A percentile compares a stretch with the other conserved stretches of the same genome.
Conservation (phyloP, 2,329 filamentous ascomycete species). For the Metarhizium brunneum region DNA sequence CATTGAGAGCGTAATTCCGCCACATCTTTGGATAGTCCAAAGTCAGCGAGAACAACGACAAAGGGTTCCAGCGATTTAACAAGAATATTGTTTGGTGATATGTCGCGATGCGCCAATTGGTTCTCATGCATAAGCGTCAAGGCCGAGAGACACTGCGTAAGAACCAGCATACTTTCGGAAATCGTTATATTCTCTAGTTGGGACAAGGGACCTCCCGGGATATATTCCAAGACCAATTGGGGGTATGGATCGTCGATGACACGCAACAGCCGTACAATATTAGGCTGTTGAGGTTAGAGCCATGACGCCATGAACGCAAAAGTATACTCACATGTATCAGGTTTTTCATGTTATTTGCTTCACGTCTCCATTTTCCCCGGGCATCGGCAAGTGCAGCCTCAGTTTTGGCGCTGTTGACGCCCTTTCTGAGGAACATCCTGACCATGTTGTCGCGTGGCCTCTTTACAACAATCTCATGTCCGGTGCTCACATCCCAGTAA, state of each 20-base stretch:
- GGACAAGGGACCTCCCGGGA: too few species aligned
- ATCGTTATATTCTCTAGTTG: too few species aligned
- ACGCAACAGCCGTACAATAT: constrained; percentile 6
- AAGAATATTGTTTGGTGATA: constrained; percentile 88
- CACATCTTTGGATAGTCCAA: constrained; percentile 87
- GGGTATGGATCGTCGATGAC: neutral
- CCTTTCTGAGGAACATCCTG: neutral
- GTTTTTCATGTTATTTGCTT: too few species aligned
- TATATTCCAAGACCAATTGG: neutral
- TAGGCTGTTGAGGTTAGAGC: too few species aligned
- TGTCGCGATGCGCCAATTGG: constrained; percentile 78
- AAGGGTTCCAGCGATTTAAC: constrained; percentile 56
- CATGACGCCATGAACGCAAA: too few species aligned
- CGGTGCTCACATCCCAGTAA: constrained; percentile 15
- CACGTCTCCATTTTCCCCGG: rapidly evolving
- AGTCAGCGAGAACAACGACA: constrained; percentile 74
- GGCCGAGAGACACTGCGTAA: constrained; percentile 8
- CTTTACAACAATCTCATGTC: constrained; percentile 13
- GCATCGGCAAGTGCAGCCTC: constrained; percentile 10
- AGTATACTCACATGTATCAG: too few species aligned
- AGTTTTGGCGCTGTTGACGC: constrained; percentile 5
- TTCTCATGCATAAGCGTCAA: constrained; percentile 10
- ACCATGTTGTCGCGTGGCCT: constrained; percentile 1
- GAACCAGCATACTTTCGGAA: neutral
- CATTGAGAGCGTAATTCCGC: constrained; percentile 84